These are phyloP conservation scores for Phaeosphaeria sp. DNA, from an alignment of 2,329 filamentous ascomycete species.

Conservation along the genomic window DNA sequence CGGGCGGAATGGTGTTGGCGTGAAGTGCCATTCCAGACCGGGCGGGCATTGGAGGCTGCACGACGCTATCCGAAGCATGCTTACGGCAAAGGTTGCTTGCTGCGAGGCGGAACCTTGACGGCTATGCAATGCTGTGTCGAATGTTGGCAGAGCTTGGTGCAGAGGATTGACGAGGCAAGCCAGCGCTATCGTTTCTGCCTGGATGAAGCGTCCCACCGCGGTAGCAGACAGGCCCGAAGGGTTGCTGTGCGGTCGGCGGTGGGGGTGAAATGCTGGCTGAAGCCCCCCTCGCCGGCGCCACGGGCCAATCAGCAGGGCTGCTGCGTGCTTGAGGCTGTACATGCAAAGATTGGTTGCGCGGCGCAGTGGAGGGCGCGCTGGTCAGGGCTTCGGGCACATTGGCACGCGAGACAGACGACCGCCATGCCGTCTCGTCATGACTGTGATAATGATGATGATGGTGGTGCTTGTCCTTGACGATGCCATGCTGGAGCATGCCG, in stretches of 20 bases:
- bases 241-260: not conserved
- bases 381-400: slow-evolving; percentile 1
- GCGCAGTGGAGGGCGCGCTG: not conserved
- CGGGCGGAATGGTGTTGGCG: slow-evolving; percentile 33
- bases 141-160: too few species aligned
- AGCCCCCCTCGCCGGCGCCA: not conserved
- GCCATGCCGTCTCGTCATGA: not conserved
- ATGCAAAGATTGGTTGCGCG: not conserved
- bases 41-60: slow-evolving; percentile 14
- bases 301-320: slow-evolving; percentile 1
- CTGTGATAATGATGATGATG: too few species aligned
- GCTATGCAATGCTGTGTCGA: slow-evolving; percentile 8
- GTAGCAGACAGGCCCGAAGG: slow-evolving; percentile 8
- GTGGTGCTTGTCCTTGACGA: too few species aligned
- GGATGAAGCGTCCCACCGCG: slow-evolving; percentile 19
- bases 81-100: not conserved
- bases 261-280: not conserved
- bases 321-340: slow-evolving; percentile 3
- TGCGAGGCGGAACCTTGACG: not conserved
- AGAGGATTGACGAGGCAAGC: slow-evolving; percentile 26
- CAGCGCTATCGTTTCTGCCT: slow-evolving; percentile 31
- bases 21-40: slow-evolving; percentile 36
- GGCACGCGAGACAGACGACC: slow-evolving; percentile 3
- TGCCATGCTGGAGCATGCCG: too few species aligned
- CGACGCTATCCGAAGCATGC: slow-evolving; percentile 23